A percentile compares a stretch with the other conserved stretches of the same genome.
These are phyloP conservation scores for Aspergillus ruber DNA, from an alignment of 2,329 filamentous ascomycete species.

Conservation along the genomic window DNA sequence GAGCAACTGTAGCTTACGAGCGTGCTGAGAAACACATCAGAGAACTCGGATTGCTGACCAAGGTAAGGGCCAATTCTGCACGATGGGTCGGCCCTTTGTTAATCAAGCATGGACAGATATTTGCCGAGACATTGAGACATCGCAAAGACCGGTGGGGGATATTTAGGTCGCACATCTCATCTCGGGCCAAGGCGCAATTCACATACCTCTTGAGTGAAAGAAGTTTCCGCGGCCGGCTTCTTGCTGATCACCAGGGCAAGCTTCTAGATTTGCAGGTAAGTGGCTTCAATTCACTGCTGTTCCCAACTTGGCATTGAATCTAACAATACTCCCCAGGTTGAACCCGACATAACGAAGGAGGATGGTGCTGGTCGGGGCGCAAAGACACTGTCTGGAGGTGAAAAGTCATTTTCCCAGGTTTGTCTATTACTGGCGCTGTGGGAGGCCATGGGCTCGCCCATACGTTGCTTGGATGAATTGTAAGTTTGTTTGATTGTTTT, in stretches of 20 bases:
- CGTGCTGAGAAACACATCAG: slow-evolving; percentile 32
- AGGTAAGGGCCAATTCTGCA: slow-evolving; percentile 25
- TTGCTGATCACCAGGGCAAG: slow-evolving; percentile 69
- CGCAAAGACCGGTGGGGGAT: slow-evolving; percentile 70
- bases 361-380: slow-evolving; percentile 69
- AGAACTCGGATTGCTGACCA: slow-evolving; percentile 30
- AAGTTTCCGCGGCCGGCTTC: slow-evolving; percentile 75
- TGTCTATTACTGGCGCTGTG: slow-evolving; percentile 88
- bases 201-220: slow-evolving; percentile 82
- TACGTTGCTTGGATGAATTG: slow-evolving; percentile 94
- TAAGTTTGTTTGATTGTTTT: slow-evolving; percentile 24
- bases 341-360: slow-evolving; percentile 60
- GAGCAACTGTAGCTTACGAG: slow-evolving; percentile 31
- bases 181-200: slow-evolving; percentile 79
- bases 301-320: background rate
- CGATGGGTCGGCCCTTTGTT: background rate
- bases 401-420: slow-evolving; percentile 96
- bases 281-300: background rate
- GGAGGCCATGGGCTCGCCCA: slow-evolving; percentile 96
- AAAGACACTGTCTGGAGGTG: slow-evolving; percentile 88
- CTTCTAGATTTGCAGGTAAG: slow-evolving; percentile 67
- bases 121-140: slow-evolving; percentile 57
- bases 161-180: slow-evolving; percentile 79
- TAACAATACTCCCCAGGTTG: slow-evolving; percentile 39
- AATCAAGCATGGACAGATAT: slow-evolving; percentile 30